Evolutionary conservation across 2,329 filamentous ascomycete genomes (phyloP), one percentile per base, ranked within the genome.

Genomic region (Arachnomyces sp.): DNA sequence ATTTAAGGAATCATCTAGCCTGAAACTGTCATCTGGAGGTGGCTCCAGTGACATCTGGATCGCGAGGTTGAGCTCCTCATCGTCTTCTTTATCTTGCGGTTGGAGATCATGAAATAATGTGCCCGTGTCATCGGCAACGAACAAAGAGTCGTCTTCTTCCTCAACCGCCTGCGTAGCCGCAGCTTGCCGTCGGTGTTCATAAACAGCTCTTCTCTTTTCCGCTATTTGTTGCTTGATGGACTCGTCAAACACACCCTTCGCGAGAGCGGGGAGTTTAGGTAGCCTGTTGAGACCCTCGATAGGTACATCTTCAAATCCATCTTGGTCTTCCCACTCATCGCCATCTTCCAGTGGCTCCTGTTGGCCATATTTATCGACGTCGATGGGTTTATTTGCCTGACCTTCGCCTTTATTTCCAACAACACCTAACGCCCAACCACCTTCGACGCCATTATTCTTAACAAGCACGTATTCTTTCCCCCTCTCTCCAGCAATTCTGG

Each of bases 391-490:
- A 47, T 89, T 82, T 18, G 79, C 77, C 47, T 85, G 76, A 2
- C 86, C 88, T 32, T 81, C 74, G 37, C 92, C 78, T 48, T 84
- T 93, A 44, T 81, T 86, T 46, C 82, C 88, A 15, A 98, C 89
- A 17, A 98, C 92, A 38, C 92, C 92, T 4, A 98, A 67, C 0
- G 90, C 90, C 88, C 89, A 98, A 4, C 92, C 92, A 34, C 92
- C 92, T 59, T 96, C 90, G 1, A 87, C 88, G 0, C 88, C 86
- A 33, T 93, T 87, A 52, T 96, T 96, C 64, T 92, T 94, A 30
- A 98, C 89, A 3, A 98, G 69, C 9, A 98, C 89, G 55, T 98
- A 98, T 60, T 98, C 92, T 54, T 86, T 81, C 11, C 87, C 85
- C 54, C 81, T 87, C 57, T 98, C 92, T 36, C 92, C 68, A 17